Evolutionary conservation across 108 stramenopile species (phyloP).

Genomic region (Cylindrotheca closterium): DNA sequence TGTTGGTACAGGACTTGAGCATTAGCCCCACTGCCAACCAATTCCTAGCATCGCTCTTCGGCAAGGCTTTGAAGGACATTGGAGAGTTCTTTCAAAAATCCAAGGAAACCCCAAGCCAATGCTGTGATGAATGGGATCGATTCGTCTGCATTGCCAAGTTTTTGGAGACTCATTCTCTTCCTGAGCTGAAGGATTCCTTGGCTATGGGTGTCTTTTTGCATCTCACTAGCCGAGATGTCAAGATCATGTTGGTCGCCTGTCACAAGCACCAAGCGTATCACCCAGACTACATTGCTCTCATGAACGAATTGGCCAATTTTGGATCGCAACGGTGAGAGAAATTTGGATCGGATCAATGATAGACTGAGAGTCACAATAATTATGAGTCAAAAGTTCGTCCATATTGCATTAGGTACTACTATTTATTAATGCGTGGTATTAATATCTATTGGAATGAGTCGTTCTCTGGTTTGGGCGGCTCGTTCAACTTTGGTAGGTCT

Average conservation of each 20-base stretch:
- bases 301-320: neutral
- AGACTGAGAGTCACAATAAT: too few relatives aligned
- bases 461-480: constrained; percentile 29
- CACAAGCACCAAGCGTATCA: constrained; percentile 14
- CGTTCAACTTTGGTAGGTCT: constrained; percentile 34
- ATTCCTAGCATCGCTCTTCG: constrained; percentile 63
- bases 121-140: constrained; percentile 45
- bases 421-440: neutral
- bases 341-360: too few relatives aligned
- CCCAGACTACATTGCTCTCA: neutral
- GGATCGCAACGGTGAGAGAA: too few relatives aligned
- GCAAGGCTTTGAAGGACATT: constrained; percentile 45
- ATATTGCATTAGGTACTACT: neutral
- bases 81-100: constrained; percentile 26
- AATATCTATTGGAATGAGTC: constrained; percentile 28
- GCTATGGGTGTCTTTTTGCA: constrained; percentile 64
- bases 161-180: constrained; percentile 59
- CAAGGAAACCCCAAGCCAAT: constrained; percentile 9
- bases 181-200: constrained; percentile 56
- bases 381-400: neutral
- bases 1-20: constrained; percentile 11
- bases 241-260: constrained; percentile 52
- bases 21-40: constrained; percentile 61
- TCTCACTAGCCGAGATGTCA: constrained; percentile 63
- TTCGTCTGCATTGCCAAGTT: constrained; percentile 61